A percentile compares a stretch with the other conserved stretches of the same genome.
These are phyloP conservation scores for Coix lacrymajobi DNA, from an alignment of 176 grass and related monocot species.

Conservation along the genomic window DNA sequence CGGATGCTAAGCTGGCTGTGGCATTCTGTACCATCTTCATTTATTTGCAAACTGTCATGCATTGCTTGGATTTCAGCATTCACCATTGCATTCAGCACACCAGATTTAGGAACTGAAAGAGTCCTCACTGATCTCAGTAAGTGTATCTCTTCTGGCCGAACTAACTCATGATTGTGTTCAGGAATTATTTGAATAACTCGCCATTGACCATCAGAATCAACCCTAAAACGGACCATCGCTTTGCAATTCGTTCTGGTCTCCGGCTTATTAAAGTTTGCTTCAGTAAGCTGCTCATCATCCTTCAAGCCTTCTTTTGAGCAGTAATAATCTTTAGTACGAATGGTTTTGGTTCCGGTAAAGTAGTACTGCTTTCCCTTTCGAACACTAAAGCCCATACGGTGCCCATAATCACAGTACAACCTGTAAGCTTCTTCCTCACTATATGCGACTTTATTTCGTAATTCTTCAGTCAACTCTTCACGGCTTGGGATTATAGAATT, in stretches of 20 bases:
- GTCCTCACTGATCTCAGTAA: constrained; percentile 72
- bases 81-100: constrained; percentile 65
- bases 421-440: constrained; percentile 89
- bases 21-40: constrained; percentile 48
- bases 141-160: constrained; percentile 61
- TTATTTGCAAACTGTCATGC: constrained; percentile 35
- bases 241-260: constrained; percentile 84
- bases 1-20: constrained; percentile 44
- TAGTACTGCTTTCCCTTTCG: constrained; percentile 83
- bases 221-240: constrained; percentile 76
- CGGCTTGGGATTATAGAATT: constrained; percentile 37
- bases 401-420: constrained; percentile 71
- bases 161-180: constrained; percentile 82
- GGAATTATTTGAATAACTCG: constrained; percentile 69
- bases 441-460: constrained; percentile 52
- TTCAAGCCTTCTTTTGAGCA: constrained; percentile 88
- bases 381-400: constrained; percentile 80
- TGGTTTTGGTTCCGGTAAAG: constrained; percentile 67
- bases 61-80: constrained; percentile 63
- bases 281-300: constrained; percentile 64
- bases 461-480: constrained; percentile 67
- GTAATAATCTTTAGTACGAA: constrained; percentile 82
- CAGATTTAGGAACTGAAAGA: constrained; percentile 63
- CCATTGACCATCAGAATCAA: constrained; percentile 70
- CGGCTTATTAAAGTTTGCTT: constrained; percentile 61